phyloP scores from a whole-genome alignment of 768 basidiomycete genomes.

The Crepidotus variabilis region DNA sequence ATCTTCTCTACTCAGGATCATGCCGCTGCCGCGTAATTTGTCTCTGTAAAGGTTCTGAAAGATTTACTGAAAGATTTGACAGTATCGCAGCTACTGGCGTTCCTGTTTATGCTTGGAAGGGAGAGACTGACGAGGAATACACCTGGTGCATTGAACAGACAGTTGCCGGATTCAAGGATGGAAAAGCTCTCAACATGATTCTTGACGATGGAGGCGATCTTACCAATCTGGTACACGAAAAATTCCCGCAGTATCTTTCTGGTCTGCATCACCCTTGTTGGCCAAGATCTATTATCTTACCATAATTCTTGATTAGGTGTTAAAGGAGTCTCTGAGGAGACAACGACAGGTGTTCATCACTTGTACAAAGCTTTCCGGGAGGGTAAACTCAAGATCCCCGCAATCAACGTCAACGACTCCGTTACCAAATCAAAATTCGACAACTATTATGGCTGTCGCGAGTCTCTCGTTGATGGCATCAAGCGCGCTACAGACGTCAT shows the following conservation, averaged over 20 bases:
- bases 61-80: conserved; percentile 5
- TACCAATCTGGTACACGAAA: conserved; percentile 92
- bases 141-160: conserved; percentile 98
- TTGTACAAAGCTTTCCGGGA: conserved; percentile 97
- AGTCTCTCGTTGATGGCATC: conserved; percentile 99
- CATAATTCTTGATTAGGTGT: conserved; percentile 60
- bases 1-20: conserved; percentile 99
- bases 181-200: conserved; percentile 94
- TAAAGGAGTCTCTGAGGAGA: conserved; percentile 96
- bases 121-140: conserved; percentile 99
- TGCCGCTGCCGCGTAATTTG: conserved; percentile 96
- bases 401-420: conserved; percentile 99
- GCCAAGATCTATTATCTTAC: neutral
- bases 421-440: conserved; percentile 99
- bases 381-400: conserved; percentile 93
- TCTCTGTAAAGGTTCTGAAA: conserved; percentile 27
- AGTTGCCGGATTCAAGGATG: conserved; percentile 79
- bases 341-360: conserved; percentile 99
- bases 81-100: conserved; percentile 98
- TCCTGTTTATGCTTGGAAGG: conserved; percentile 99
- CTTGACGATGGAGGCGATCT: conserved; percentile 99
- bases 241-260: conserved; percentile 85
- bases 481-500: conserved; percentile 99
- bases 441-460: conserved; percentile 98
- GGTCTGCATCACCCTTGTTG: conserved; percentile 36